Percentiles rank a stretch among this genome's conserved stretches.
These are phyloP conservation scores for Podospora fimiseda DNA, from an alignment of 495 filamentous ascomycete genomes.

Conservation along the genomic window DNA sequence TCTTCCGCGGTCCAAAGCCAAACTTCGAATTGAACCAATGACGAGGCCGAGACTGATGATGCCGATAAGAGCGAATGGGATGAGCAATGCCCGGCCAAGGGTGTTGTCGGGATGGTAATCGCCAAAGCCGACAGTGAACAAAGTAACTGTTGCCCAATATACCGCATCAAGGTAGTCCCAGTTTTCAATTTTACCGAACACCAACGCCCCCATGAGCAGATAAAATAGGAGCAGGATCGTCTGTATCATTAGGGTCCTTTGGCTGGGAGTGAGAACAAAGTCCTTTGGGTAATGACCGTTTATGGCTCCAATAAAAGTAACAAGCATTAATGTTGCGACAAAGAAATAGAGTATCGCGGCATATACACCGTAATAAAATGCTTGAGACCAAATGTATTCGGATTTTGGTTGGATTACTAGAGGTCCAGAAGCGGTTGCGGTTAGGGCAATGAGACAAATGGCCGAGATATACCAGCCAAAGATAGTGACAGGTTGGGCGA, in stretches of 20 bases:
- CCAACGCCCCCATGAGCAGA: slow-evolving; percentile 62
- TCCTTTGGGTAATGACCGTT: slow-evolving; percentile 58
- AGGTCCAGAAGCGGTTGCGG: slow-evolving; percentile 47
- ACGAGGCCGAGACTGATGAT: slow-evolving; percentile 80
- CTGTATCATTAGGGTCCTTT: slow-evolving; percentile 83
- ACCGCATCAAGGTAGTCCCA: slow-evolving; percentile 76
- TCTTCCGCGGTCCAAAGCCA: slow-evolving; percentile 73
- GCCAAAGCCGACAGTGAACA: slow-evolving; percentile 79
- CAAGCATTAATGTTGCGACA: slow-evolving; percentile 60
- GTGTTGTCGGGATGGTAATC: slow-evolving; percentile 53
- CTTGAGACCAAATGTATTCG: slow-evolving; percentile 59
- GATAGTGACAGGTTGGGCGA: slow-evolving; percentile 67
- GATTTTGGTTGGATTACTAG: slow-evolving; percentile 40
- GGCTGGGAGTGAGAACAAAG: slow-evolving; percentile 64
- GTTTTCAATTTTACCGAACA: slow-evolving; percentile 65
- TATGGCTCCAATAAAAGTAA: slow-evolving; percentile 63
- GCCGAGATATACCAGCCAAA: slow-evolving; percentile 59
- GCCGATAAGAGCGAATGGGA: slow-evolving; percentile 75
- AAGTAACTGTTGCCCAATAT: slow-evolving; percentile 78
- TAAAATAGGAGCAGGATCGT: slow-evolving; percentile 75
- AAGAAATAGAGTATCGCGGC: slow-evolving; percentile 72
- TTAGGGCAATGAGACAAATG: slow-evolving; percentile 53
- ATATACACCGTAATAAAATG: slow-evolving; percentile 76
- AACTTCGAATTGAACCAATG: slow-evolving; percentile 70
- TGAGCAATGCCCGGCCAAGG: slow-evolving; percentile 58